Evolutionary conservation across 805 yeast species (phyloP), one percentile per base, ranked within the genome.

Genomic region (Cyberlindnera amylophila): DNA sequence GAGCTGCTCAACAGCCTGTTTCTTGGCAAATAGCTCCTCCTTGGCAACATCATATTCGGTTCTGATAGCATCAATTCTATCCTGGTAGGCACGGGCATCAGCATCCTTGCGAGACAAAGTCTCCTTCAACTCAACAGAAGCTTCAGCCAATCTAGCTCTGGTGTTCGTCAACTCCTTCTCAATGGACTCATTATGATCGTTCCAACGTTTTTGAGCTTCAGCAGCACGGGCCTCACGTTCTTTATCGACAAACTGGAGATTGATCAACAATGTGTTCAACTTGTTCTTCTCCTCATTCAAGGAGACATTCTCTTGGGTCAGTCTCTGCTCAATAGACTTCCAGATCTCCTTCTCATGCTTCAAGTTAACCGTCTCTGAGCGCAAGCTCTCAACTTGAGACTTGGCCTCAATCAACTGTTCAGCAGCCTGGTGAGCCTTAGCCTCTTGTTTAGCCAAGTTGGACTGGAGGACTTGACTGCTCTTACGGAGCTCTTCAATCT

Each of bases 401-500:
- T 73, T 82, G 16, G 74, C 58, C 31, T 77, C 75, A 11, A 81
- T 61, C 37, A 83, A 61, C 35, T 84, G 82, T 46, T 79, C 79
- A 3, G 75, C 62, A 7, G 72, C 66, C 18, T 63, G 63, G 39
- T 71, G 77, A 14, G 74, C 69, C 50, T 64, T 70, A 26, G 56
- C 50, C 53, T 77, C 93, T 52, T 70, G 80, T 53, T 61, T 66
- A 2, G 66, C 47, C 26, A 75, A 46, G 14, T 58, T 64, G 15
- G 65, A 68, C 47, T 77, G 79, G 13, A 77, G 51, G 17, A 60
- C 47, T 6, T 64, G 58, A 21, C 61, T 60, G 46, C 70, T 66
- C 38, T 58, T 52, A 38, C 67, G 66, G 16, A 80, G 51, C 41
- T 74, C 74, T 6, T 60, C 65, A 39, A 66, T 70, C 58, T 81